Evolutionary conservation across 1,284 basidiomycete genomes (phyloP).

Genomic region (Xanthoconium separans): DNA sequence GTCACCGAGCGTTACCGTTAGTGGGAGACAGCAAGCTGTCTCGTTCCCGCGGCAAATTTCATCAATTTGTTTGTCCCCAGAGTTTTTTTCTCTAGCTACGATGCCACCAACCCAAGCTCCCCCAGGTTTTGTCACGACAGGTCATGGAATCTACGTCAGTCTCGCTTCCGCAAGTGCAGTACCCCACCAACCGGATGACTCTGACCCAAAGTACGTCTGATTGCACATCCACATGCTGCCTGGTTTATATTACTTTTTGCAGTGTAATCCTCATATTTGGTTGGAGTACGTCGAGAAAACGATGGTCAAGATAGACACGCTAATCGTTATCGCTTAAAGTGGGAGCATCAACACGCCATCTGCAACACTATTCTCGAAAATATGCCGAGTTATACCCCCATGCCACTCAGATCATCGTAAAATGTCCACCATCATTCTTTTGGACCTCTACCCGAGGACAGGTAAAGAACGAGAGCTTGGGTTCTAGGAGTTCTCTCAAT

Average conservation of each 20-base stretch:
- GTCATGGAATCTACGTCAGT: conserved; percentile 24
- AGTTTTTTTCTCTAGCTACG: not conserved
- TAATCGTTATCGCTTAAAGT: conserved; percentile 33
- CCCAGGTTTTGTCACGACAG: conserved; percentile 21
- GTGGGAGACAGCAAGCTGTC: not conserved
- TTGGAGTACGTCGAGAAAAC: conserved; percentile 42
- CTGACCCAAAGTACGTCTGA: conserved; percentile 20
- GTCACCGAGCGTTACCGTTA: not conserved
- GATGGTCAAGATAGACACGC: not conserved
- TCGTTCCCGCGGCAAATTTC: no score
- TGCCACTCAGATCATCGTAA: conserved; percentile 48
- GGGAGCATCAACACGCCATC: conserved; percentile 48
- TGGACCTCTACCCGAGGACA: conserved; percentile 33
- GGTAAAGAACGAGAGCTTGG: conserved; percentile 28
- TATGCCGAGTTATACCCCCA: conserved; percentile 49
- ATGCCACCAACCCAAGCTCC: conserved; percentile 20
- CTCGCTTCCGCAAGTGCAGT: not conserved
- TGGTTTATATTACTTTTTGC: not conserved
- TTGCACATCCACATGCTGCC: not conserved
- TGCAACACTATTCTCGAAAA: conserved; percentile 48
- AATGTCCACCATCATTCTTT: conserved; percentile 41
- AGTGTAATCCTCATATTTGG: conserved; percentile 50
- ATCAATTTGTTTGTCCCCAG: no score
- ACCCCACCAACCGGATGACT: conserved; percentile 1
- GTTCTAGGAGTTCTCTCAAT: not conserved